Evolutionary conservation across 1,139 yeast genomes (phyloP).

Genomic region (Diutina neorugosa): DNA sequence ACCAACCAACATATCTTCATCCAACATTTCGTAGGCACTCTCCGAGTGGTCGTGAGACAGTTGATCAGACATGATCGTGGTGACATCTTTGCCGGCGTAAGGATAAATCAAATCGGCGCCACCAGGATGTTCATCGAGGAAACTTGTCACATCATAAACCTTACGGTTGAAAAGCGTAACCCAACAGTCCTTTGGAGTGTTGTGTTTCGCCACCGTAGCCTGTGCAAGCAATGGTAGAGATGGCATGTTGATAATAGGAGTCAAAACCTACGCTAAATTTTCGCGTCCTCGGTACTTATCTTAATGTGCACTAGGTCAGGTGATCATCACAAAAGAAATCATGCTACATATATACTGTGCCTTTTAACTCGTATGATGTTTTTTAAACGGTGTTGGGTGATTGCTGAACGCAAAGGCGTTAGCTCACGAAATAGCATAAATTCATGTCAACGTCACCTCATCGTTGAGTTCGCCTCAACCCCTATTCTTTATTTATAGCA

Average conservation of each 20-base stretch:
- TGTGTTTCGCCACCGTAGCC: slow-evolving; percentile 38
- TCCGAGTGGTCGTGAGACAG: slow-evolving; percentile 70
- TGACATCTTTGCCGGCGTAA: slow-evolving; percentile 75
- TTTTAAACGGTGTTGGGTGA: background rate
- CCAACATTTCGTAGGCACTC: slow-evolving; percentile 78
- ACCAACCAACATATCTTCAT: slow-evolving; percentile 49
- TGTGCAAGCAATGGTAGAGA: slow-evolving; percentile 10
- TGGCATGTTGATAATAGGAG: background rate
- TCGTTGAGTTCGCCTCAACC: background rate
- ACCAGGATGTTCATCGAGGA: slow-evolving; percentile 79
- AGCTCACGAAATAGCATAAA: too few species aligned
- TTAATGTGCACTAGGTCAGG: background rate
- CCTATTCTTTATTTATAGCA: background rate
- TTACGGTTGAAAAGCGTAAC: slow-evolving; percentile 65
- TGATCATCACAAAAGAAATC: background rate
- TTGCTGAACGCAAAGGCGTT: too few species aligned
- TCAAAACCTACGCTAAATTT: background rate
- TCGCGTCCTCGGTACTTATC: background rate
- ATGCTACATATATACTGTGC: background rate
- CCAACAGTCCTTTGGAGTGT: slow-evolving; percentile 49
- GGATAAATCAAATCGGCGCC: slow-evolving; percentile 68
- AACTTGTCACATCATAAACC: slow-evolving; percentile 70
- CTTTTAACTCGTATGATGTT: background rate
- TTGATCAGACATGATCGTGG: slow-evolving; percentile 63
- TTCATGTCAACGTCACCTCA: too few species aligned